A percentile compares a stretch with the other conserved stretches of the same genome.
Evolutionary conservation across 2,329 filamentous ascomycete species (phyloP).

Genomic region (Beauveria brongniartii): DNA sequence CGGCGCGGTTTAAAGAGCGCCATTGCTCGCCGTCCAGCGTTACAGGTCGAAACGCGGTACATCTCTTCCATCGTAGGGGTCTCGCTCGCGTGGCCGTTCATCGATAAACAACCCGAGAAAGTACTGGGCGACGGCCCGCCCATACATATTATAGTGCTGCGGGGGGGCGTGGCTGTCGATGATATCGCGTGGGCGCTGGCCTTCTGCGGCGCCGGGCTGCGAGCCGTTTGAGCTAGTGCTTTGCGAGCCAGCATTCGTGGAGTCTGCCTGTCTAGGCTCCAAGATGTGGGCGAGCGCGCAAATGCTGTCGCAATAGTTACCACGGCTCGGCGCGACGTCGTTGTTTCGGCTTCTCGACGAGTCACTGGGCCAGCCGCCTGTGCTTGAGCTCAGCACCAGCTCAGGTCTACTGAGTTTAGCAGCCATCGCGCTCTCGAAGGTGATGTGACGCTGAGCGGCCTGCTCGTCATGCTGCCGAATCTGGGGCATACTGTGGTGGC

Average conservation of each 20-base stretch:
- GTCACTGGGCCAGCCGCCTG: slow-evolving; percentile 24
- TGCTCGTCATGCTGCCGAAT: slow-evolving; percentile 77
- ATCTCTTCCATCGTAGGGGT: slow-evolving; percentile 62
- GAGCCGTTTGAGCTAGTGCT: slow-evolving; percentile 58
- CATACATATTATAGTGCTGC: slow-evolving; percentile 74
- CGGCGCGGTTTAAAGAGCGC: slow-evolving; percentile 9
- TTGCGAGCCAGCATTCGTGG: slow-evolving; percentile 78
- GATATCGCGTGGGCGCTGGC: slow-evolving; percentile 47
- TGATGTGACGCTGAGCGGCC: slow-evolving; percentile 70
- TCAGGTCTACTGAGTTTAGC: slow-evolving; percentile 87
- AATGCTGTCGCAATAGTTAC: slow-evolving; percentile 68
- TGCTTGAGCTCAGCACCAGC: slow-evolving; percentile 79
- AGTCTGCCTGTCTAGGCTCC: slow-evolving; percentile 70
- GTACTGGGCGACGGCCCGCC: slow-evolving; percentile 73
- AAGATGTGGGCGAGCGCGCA: slow-evolving; percentile 96
- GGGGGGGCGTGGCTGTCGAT: slow-evolving; percentile 58
- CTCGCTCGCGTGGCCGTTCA: slow-evolving; percentile 58
- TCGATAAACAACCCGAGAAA: slow-evolving; percentile 56
- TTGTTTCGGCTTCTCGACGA: slow-evolving; percentile 38
- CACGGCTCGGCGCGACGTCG: slow-evolving; percentile 30
- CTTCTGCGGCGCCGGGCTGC: slow-evolving; percentile 30
- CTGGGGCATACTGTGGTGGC: slow-evolving; percentile 62
- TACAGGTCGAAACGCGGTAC: slow-evolving; percentile 51
- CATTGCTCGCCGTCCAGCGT: slow-evolving; percentile 31
- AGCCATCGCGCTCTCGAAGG: slow-evolving; percentile 63